These are phyloP conservation scores for Populus hybrid DNA, from an alignment of 441 rosid species.

Conservation along the genomic window DNA sequence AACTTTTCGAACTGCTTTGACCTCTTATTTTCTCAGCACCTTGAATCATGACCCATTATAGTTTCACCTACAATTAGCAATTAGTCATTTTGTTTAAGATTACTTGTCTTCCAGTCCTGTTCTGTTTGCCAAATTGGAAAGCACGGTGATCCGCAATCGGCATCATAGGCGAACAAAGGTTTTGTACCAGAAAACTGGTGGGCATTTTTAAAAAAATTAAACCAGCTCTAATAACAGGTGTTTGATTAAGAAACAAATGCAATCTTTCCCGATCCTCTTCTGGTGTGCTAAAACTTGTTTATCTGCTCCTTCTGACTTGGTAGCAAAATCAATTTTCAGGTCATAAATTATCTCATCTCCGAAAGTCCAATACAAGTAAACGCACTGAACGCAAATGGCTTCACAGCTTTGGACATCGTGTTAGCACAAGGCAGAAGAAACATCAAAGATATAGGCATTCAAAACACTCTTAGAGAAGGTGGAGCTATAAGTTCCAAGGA, in stretches of 20 bases:
- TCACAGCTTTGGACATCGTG: constrained; percentile 23
- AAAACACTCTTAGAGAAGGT: constrained; percentile 10
- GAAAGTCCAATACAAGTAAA: constrained; percentile 18
- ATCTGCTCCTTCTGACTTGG: no score
- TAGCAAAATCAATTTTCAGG: constrained; percentile 15
- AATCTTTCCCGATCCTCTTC: no score
- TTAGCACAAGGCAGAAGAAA: constrained; percentile 15
- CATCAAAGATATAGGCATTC: constrained; percentile 19
- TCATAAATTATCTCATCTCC: constrained; percentile 17
- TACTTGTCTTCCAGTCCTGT: no score
- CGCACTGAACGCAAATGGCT: constrained; percentile 28
- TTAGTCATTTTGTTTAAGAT: no score
- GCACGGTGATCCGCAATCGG: no score
- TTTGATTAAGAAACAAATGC: no score
- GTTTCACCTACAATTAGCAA: no score
- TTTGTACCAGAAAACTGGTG: background rate
- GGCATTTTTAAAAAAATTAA: no score
- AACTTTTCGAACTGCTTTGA: no score
- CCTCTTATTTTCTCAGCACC: background rate
- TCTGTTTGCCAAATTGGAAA: no score
- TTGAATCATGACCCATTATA: background rate
- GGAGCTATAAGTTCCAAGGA: background rate
- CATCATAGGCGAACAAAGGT: background rate
- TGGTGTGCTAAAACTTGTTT: no score
- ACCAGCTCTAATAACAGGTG: no score